A percentile compares a stretch with the other conserved stretches of the same genome.
Conservation (phyloP, 345 rosid genomes). For the Excoecaria agallocha region DNA sequence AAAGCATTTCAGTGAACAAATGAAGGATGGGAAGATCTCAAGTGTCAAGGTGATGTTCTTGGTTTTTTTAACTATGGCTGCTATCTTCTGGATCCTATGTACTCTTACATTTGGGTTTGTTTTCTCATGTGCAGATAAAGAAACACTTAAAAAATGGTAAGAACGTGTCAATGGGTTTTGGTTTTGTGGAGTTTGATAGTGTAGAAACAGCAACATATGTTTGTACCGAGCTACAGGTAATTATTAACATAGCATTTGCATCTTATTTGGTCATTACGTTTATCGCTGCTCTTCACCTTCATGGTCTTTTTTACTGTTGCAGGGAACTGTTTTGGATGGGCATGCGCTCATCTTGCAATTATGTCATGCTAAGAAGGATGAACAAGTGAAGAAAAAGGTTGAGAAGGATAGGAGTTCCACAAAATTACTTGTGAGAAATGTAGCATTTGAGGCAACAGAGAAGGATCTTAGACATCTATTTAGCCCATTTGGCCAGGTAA, state of each 20-base stretch:
- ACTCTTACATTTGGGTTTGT: conserved; percentile 12
- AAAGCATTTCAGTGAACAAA: conserved; percentile 60
- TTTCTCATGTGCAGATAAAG: conserved; percentile 56
- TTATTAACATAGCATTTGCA: conserved; percentile 4
- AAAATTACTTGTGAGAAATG: conserved; percentile 80
- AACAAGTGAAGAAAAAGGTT: conserved; percentile 44
- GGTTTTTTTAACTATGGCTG: not conserved
- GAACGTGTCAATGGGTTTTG: conserved; percentile 82
- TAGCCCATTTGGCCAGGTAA: conserved; percentile 95
- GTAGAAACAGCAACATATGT: conserved; percentile 67
- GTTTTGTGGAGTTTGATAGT: conserved; percentile 85
- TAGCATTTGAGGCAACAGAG: conserved; percentile 93
- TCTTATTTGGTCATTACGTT: not conserved
- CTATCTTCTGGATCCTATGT: conserved; percentile 15
- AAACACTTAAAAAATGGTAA: conserved; percentile 80
- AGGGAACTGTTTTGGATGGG: conserved; percentile 91
- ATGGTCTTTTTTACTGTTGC: conserved; percentile 5
- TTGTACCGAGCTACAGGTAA: conserved; percentile 74
- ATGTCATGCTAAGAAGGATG: conserved; percentile 74
- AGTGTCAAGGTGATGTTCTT: conserved; percentile 68
- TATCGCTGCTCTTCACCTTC: conserved; percentile 1
- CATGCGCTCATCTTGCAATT: conserved; percentile 85
- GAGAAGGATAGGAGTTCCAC: conserved; percentile 66
- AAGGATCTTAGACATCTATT: conserved; percentile 86
- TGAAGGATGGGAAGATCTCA: conserved; percentile 67